phyloP scores from a whole-genome alignment of 495 filamentous ascomycete genomes.

The Aspergillus panamensis region DNA sequence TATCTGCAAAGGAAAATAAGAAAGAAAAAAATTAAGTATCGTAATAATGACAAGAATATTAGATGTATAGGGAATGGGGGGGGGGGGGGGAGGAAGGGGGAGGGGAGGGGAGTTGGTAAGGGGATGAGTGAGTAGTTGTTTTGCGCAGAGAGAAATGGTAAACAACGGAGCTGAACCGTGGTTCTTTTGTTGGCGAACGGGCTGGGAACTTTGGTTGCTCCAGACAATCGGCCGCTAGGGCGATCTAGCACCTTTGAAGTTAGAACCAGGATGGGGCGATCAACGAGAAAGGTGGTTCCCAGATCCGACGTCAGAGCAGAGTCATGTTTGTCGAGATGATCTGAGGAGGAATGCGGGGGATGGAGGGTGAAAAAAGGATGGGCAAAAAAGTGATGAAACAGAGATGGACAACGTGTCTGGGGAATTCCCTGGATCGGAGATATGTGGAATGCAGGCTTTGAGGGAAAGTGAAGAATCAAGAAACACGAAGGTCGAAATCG shows the following conservation, averaged over 20 bases:
- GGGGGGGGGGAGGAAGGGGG: neutral
- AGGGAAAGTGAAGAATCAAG: conserved; percentile 15
- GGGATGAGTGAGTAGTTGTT: conserved; percentile 1
- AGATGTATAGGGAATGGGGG: neutral
- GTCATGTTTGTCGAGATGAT: too few relatives aligned
- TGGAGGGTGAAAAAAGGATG: neutral
- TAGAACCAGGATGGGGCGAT: conserved; percentile 14
- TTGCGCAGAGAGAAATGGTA: conserved; percentile 14
- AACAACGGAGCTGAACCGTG: conserved; percentile 40
- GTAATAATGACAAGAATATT: neutral
- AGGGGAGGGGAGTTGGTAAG: neutral
- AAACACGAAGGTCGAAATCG: conserved; percentile 32
- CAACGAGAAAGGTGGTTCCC: neutral
- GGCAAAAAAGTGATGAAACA: neutral
- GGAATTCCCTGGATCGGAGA: neutral
- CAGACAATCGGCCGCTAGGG: conserved; percentile 30
- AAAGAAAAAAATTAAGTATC: neutral
- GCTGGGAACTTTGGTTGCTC: conserved; percentile 25
- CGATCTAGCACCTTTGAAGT: conserved; percentile 21
- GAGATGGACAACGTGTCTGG: neutral
- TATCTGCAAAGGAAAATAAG: neutral
- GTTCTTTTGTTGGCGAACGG: conserved; percentile 27
- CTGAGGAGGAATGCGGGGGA: conserved; percentile 11
- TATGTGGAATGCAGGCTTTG: conserved; percentile 6
- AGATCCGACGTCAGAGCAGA: conserved; percentile 1